Percentiles rank a stretch among this genome's conserved stretches.
These are phyloP conservation scores for Globisporangium cederbergense DNA, from an alignment of 352 stramenopile genomes.

Conservation along the genomic window DNA sequence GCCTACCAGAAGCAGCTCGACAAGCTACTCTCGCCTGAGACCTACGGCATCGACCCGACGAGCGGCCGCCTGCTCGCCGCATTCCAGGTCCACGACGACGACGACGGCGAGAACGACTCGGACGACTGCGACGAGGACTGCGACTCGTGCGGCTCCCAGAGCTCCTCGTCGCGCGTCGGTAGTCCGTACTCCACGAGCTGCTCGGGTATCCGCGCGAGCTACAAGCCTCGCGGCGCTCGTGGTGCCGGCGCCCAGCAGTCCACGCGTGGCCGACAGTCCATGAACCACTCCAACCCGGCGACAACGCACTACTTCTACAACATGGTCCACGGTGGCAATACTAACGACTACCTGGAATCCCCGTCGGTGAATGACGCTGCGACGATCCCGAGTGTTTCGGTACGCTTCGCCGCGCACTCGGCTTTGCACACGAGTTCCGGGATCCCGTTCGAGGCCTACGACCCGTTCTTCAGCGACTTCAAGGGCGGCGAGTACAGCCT, in stretches of 20 bases:
- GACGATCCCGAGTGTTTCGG: conserved; percentile 16
- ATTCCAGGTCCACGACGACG: conserved; percentile 11
- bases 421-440: not conserved
- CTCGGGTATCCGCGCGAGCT: not conserved
- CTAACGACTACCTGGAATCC: not conserved
- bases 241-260: not conserved
- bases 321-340: conserved; percentile 12
- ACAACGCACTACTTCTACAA: conserved; percentile 15
- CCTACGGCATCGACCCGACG: conserved; percentile 32
- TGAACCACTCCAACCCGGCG: not conserved
- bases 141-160: conserved; percentile 14
- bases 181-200: conserved; percentile 11
- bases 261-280: not conserved
- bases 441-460: conserved; percentile 32
- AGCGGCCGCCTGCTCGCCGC: conserved; percentile 12
- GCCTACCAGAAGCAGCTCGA: conserved; percentile 65
- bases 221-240: conserved; percentile 4
- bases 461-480: conserved; percentile 42
- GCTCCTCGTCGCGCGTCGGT: conserved; percentile 6
- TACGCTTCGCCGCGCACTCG: conserved; percentile 34
- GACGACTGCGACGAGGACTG: conserved; percentile 14
- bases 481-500: conserved; percentile 36
- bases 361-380: conserved; percentile 3
- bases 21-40: conserved; percentile 60
- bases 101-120: conserved; percentile 11